Percentiles rank a stretch among this genome's conserved stretches.
Evolutionary conservation across 352 stramenopile species (phyloP).

Genomic region (Phytopythium ostracodes): DNA sequence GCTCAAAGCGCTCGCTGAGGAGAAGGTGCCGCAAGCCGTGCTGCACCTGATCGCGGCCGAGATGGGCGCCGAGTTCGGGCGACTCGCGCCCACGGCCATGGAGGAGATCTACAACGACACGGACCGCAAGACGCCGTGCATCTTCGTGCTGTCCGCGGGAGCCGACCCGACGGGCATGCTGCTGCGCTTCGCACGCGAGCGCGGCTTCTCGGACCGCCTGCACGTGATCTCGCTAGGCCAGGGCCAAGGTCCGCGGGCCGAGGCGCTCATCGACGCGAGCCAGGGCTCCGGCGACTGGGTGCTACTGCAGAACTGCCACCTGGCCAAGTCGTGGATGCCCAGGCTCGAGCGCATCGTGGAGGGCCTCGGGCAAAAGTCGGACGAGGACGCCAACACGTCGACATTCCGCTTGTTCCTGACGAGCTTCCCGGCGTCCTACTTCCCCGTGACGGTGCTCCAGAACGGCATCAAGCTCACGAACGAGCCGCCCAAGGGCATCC

Average conservation of each 20-base stretch:
- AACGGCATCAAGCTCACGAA: slow-evolving; percentile 94
- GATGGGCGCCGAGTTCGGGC: slow-evolving; percentile 85
- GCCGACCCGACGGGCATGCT: slow-evolving; percentile 92
- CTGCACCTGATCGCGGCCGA: slow-evolving; percentile 82
- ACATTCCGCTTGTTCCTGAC: slow-evolving; percentile 92
- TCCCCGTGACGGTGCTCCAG: slow-evolving; percentile 91
- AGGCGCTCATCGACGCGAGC: slow-evolving; percentile 86
- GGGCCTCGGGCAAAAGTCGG: slow-evolving; percentile 53
- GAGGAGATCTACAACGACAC: slow-evolving; percentile 93
- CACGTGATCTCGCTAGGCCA: slow-evolving; percentile 92
- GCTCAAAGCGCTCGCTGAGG: slow-evolving; percentile 80
- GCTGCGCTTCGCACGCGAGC: slow-evolving; percentile 90
- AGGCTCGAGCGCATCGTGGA: slow-evolving; percentile 91
- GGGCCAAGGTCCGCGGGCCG: slow-evolving; percentile 88
- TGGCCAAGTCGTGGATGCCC: slow-evolving; percentile 94
- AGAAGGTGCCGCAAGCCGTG: slow-evolving; percentile 87
- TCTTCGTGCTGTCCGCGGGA: slow-evolving; percentile 91
- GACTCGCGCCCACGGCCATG: slow-evolving; percentile 84
- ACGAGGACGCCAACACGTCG: slow-evolving; percentile 45
- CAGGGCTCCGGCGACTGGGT: slow-evolving; percentile 90
- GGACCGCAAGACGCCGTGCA: slow-evolving; percentile 90
- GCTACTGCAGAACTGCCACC: slow-evolving; percentile 92
- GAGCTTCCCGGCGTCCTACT: slow-evolving; percentile 90
- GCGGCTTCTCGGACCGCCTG: slow-evolving; percentile 82
- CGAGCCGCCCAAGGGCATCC: slow-evolving; percentile 90